These are phyloP conservation scores for Grifola frondosa DNA, from an alignment of 1,284 basidiomycete species.

Conservation along the genomic window DNA sequence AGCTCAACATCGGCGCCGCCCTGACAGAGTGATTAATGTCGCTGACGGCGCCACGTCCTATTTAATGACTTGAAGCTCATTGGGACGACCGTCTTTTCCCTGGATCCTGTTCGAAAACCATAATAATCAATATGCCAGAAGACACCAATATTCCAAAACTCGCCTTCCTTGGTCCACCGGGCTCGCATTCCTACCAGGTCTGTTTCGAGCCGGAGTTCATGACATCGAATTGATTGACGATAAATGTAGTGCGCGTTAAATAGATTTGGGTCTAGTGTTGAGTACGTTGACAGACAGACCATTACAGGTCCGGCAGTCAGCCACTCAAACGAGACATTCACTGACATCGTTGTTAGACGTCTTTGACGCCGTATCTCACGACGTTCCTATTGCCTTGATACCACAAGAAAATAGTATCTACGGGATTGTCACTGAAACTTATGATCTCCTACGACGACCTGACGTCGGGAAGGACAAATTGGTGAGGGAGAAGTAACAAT, in stretches of 20 bases:
- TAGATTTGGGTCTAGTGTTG: conserved; percentile 49
- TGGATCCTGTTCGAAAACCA: neutral
- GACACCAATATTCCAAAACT: conserved; percentile 21
- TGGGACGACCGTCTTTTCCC: neutral
- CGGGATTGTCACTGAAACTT: conserved; percentile 73
- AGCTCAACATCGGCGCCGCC: too few species aligned
- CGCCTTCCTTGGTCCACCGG: conserved; percentile 64
- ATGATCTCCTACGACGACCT: conserved; percentile 54
- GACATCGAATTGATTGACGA: neutral
- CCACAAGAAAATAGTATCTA: conserved; percentile 78
- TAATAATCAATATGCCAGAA: neutral
- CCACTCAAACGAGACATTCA: neutral
- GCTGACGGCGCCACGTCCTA: too few species aligned
- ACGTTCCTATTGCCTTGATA: conserved; percentile 52
- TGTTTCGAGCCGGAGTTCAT: conserved; percentile 17
- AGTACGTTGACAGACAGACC: conserved; percentile 51
- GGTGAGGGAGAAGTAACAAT: conserved; percentile 60
- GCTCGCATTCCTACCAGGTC: conserved; percentile 79
- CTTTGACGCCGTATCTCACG: conserved; percentile 46
- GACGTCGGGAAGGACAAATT: conserved; percentile 43
- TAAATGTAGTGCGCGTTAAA: conserved; percentile 56
- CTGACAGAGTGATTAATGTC: too few species aligned
- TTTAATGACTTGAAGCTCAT: too few species aligned
- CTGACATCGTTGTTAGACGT: conserved; percentile 44
- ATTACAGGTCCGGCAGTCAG: conserved; percentile 49